Percentiles rank a stretch among this genome's conserved stretches.
These are phyloP conservation scores for Arbutus unedo DNA, from an alignment of 148 eudicot species.

Conservation along the genomic window DNA sequence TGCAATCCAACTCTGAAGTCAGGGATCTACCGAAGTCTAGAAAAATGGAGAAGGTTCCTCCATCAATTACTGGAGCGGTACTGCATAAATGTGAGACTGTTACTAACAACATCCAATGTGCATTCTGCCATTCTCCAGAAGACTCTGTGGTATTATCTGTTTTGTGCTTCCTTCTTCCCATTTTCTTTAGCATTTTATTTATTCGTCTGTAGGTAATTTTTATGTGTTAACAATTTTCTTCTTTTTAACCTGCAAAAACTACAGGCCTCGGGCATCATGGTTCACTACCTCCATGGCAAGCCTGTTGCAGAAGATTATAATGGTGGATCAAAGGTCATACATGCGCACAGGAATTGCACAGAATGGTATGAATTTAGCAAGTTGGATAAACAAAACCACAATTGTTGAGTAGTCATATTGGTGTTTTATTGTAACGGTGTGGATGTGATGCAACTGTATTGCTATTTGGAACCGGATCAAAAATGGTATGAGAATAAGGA, in stretches of 20 bases:
- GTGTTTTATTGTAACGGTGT: not conserved
- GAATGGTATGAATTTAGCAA: conserved; percentile 58
- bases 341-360: conserved; percentile 70
- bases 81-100: conserved; percentile 47
- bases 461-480: not conserved
- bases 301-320: conserved; percentile 45
- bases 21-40: not conserved
- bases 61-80: conserved; percentile 17
- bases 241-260: conserved; percentile 18
- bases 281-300: conserved; percentile 66
- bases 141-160: conserved; percentile 56
- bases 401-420: not conserved
- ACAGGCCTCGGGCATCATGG: conserved; percentile 75
- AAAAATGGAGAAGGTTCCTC: conserved; percentile 19
- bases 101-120: conserved; percentile 41
- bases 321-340: conserved; percentile 49
- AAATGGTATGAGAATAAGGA: not conserved
- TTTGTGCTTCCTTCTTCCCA: not conserved
- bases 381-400: not conserved
- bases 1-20: conserved; percentile 8
- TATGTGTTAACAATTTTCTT: not conserved
- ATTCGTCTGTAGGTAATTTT: not conserved
- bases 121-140: conserved; percentile 70
- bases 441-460: not conserved
- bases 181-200: not conserved